Evolutionary conservation across 768 basidiomycete genomes (phyloP).

Genomic region (Trametes punicea): DNA sequence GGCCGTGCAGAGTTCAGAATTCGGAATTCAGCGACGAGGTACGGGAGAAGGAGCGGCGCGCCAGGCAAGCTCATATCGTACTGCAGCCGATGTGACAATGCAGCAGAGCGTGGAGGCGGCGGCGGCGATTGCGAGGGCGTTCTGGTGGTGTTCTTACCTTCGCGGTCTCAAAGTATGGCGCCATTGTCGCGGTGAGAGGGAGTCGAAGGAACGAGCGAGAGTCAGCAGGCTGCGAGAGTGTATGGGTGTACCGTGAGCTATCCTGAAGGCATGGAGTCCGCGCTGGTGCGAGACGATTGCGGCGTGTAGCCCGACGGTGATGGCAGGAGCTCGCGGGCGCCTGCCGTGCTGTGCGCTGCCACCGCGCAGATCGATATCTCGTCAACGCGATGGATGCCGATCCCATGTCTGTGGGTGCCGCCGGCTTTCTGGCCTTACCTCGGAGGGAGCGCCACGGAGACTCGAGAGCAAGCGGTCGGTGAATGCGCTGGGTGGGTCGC

Average conservation of each 20-base stretch:
- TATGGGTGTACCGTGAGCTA: neutral
- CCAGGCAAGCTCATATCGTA: constrained; percentile 9
- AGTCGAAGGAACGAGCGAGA: neutral
- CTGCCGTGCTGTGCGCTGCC: neutral
- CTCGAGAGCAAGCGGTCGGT: neutral
- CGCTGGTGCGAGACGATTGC: neutral
- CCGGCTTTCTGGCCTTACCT: constrained; percentile 15
- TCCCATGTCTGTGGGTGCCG: constrained; percentile 14
- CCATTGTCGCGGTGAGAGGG: constrained; percentile 31
- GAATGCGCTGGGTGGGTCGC: neutral
- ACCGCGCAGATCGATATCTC: constrained; percentile 22
- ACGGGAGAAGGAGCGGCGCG: constrained; percentile 1
- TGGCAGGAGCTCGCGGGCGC: neutral
- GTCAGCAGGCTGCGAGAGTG: neutral
- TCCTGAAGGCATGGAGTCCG: neutral
- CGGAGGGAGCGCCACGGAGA: constrained; percentile 2
- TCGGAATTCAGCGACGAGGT: constrained; percentile 5
- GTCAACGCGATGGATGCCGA: constrained; percentile 16
- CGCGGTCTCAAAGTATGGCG: constrained; percentile 66
- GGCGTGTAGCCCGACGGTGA: neutral
- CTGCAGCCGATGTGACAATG: constrained; percentile 11
- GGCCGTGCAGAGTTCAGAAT: neutral
- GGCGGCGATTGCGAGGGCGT: constrained; percentile 17
- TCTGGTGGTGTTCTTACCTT: constrained; percentile 41
- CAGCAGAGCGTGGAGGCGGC: neutral